Percentiles rank a stretch among this genome's conserved stretches.
Evolutionary conservation across 148 eudicot genomes (phyloP).

Genomic region (Arctostaphylos glauca): DNA sequence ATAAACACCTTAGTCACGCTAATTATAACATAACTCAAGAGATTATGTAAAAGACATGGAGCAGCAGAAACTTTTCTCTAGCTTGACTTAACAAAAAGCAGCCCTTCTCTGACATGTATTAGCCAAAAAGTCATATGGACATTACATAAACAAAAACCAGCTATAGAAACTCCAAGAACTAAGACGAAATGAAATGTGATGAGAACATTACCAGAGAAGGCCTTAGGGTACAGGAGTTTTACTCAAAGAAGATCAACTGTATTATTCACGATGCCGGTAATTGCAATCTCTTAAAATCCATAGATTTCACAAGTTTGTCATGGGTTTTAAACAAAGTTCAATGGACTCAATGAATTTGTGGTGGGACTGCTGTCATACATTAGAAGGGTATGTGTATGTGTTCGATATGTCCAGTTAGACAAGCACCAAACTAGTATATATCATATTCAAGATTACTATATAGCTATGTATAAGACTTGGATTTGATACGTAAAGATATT

Average conservation of each 20-base stretch:
- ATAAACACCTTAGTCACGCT: neutral
- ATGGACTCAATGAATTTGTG: no score
- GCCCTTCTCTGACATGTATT: neutral
- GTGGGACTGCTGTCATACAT: neutral
- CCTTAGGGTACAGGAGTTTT: neutral
- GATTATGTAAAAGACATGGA: neutral
- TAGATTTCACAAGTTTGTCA: neutral
- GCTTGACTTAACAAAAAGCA: neutral
- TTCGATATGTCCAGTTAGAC: neutral
- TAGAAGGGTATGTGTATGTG: neutral
- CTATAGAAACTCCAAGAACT: neutral
- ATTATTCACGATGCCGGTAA: neutral
- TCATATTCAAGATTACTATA: neutral
- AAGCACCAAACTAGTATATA: neutral
- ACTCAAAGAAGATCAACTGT: conserved; percentile 3
- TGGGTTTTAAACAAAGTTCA: neutral
- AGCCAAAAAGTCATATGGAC: neutral
- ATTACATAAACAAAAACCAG: neutral
- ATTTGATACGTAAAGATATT: neutral
- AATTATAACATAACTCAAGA: neutral
- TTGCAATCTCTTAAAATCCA: neutral
- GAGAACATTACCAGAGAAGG: neutral
- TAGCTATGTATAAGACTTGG: neutral
- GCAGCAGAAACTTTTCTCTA: neutral
- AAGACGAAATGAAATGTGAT: neutral